These are phyloP conservation scores for Naematelia aurantialba DNA, from an alignment of 768 basidiomycete genomes.

Conservation along the genomic window DNA sequence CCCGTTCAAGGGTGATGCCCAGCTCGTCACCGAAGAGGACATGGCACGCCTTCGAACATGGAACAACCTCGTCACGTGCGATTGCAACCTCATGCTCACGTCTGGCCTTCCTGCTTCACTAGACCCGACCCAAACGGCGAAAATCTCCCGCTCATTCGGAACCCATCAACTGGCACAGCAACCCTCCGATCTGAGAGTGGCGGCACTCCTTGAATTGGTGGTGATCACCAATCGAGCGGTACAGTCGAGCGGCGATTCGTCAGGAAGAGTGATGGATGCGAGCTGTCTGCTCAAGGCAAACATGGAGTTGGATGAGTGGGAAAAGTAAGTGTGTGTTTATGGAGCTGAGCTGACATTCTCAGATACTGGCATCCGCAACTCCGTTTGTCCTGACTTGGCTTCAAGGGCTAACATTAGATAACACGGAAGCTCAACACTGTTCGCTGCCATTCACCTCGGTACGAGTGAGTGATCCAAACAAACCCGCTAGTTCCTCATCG, in stretches of 20 bases:
- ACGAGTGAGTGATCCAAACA: no score
- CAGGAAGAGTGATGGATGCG: neutral
- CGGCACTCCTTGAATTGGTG: constrained; percentile 4
- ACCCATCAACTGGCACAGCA: constrained; percentile 2
- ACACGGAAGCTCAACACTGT: constrained; percentile 1
- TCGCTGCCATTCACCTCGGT: constrained; percentile 8
- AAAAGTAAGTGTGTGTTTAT: neutral
- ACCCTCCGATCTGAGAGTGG: constrained; percentile 1
- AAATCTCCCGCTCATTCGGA: neutral
- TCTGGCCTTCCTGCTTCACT: constrained; percentile 10
- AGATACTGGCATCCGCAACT: neutral
- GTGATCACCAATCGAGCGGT: constrained; percentile 4
- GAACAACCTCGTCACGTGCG: constrained; percentile 6
- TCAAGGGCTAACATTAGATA: neutral
- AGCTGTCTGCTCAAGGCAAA: constrained; percentile 5
- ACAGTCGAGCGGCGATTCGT: neutral
- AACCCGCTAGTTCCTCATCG: no score
- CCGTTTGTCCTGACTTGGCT: neutral
- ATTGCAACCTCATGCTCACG: constrained; percentile 10
- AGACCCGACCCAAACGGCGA: neutral
- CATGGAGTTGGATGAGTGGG: constrained; percentile 8
- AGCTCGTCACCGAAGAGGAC: constrained; percentile 4
- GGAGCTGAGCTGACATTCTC: neutral
- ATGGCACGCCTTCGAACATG: constrained; percentile 2
- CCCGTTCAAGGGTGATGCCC: neutral